Base-by-base conservation (phyloP, 2,329 filamentous ascomycete species). In the Trichoderma gracile region DNA sequence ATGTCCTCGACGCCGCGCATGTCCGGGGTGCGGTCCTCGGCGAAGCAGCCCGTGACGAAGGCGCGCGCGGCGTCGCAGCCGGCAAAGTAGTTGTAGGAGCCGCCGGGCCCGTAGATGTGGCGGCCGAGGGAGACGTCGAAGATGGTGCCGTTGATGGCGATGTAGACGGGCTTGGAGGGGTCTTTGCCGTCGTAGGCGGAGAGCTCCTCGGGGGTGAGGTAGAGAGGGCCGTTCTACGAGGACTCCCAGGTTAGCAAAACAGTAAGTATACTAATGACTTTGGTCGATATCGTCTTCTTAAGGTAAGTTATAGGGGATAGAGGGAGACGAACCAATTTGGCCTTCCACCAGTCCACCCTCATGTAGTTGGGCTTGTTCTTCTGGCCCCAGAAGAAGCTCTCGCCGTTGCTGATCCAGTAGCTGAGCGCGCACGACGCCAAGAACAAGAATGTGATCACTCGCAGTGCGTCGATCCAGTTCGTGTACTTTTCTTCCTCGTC, bases 11-110 rank as follows among this genome's bases (percentile, higher is more conserved):
- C 89, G 52, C 95, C 95, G 67, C 91, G 86, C 75, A 97, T 79
- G 78, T 99, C 95, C 3, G 90, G 84, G 2, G 89, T 95, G 38
- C 88, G 81, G 80, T 99, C 95, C 68, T 92, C 89, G 45, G 86
- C 80, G 79, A 99, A 99, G 77, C 95, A 99, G 19, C 92, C 92
- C 2, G 95, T 98, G 10, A 99, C 88, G 77, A 93, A 99, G 21
- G 89, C 92, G 55, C 95, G 89, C 15, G 90, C 87, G 40, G 94
- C 93, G 77, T 99, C 95, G 67, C 84, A 84, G 66, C 94, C 95
- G 0, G 93, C 86, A 76, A 99, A 97, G 78, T 90, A 89, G 72
- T 88, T 84, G 81, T 99, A 99, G 43, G 87, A 87, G 5, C 93
- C 95, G 30, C 92, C 93, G 0, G 93, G 89, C 0, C 91, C 91